Base-by-base conservation (phyloP, 1,139 yeast genomes). In the Saccharomycopsis hybrid region DNA sequence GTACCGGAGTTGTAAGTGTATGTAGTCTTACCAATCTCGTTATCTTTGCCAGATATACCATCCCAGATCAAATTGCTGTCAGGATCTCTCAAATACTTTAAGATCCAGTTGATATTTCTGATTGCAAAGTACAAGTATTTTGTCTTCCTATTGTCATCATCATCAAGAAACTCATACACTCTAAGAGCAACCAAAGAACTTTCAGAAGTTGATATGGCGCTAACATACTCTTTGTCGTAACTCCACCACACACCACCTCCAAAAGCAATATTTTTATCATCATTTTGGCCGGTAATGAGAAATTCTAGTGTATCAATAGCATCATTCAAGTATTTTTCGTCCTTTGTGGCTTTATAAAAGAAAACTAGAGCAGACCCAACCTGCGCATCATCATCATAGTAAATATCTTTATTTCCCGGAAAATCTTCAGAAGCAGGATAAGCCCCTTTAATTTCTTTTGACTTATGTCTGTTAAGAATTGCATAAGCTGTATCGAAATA, bases 321-420 rank as follows among this genome's bases (percentile, higher is more conserved):
- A 59, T 71, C 72, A 56, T 77, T 81, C 56, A 82, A 67, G 59
- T 69, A 79, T 49, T 68, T 66, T 56, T 67, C 68, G 55, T 82
- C 74, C 1, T 77, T 77, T 1, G 88, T 80, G 25, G 80, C 87
- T 59, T 82, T 88, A 60, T 78, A 83, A 1, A 87, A 85, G 1
- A 82, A 73, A 52, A 83, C 66, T 59, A 81, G 71, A 7, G 84
- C 83, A 58, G 82, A 73, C 18, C 85, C 83, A 11, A 82, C 81
- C 61, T 83, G 90, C 2, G 89, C 90, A 60, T 82, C 85, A 60
- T 83, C 90, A 62, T 83, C 90, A 57, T 79, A 82, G 63, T 82
- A 82, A 46, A 82, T 78, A 62, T 83, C 89, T 31, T 47, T 36
- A 25, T 47, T 44, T 18, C 47, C 47, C 9, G 13, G 25, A 25